Base-by-base conservation (phyloP, 2,329 filamentous ascomycete genomes). In the Ascochyta viciae-villosae region DNA sequence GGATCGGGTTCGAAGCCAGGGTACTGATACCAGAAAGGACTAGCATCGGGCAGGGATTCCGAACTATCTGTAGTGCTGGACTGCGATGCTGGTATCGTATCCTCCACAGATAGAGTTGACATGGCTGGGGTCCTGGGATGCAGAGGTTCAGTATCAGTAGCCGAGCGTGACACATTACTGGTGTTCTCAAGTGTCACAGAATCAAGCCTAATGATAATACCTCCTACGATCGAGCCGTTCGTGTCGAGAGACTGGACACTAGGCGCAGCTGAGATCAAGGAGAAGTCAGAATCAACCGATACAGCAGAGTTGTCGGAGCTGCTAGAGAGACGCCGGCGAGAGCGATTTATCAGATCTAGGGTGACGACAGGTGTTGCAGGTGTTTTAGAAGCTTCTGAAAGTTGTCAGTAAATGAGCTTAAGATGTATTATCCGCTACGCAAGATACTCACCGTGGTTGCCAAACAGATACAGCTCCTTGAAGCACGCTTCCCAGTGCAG, bases 21-120 rank as follows among this genome's bases (percentile, higher is more conserved):
- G 10, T 63, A 66, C 16, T 60, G 47, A 22, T 45, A 44, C 65
- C 66, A 69, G 19, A 58, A 67, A 3, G 58, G 51, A 40, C 60
- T 66, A 23, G 45, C 27, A 9, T 50, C 47, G 26, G 29, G 15
- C 26, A 15, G n/a, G 15, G 23, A 19, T 12, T 24, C 31, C 15
- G 22, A 6, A n/a, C 50, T 42, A 3, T 46, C 15, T 12, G 23
- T 10, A 16, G 31, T 10, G n/a, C 16, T 13, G 10, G 35, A 27
- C 6, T 38, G 27, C 27, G 7, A 9, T 37, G 7, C 27, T 31
- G 53, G 4, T 26, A 6, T 13, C n/a, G 13, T 15, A 13, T 31
- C 35, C 16, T 29, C 35, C 8, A 23, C 29, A 8, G 35, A 31
- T 10, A 24, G 6, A 12, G 33, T 24, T 16, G 24, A 40, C 5